phyloP scores from a whole-genome alignment of 306 rosid species.

The Argentina anserina region DNA sequence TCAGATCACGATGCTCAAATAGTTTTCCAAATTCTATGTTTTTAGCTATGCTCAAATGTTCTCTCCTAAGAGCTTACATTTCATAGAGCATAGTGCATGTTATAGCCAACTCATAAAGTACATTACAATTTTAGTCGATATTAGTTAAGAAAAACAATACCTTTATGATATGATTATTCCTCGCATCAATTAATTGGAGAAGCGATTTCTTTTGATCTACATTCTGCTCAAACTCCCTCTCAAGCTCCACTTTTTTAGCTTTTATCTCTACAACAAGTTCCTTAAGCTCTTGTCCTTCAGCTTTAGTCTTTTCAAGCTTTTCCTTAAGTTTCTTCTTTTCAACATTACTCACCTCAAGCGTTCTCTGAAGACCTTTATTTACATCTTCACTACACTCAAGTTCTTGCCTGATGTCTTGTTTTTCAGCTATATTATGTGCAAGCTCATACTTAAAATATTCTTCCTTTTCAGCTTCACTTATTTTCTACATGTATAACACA shows the following conservation, averaged over 20 bases:
- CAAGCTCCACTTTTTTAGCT: background rate
- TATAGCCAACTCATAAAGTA: background rate
- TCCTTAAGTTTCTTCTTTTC: background rate
- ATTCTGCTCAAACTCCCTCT: background rate
- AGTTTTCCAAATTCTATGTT: background rate
- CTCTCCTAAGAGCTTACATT: background rate
- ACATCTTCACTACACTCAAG: background rate
- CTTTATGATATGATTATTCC: background rate
- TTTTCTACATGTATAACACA: background rate
- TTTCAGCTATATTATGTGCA: background rate
- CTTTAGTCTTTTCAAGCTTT: background rate
- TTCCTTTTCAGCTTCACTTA: background rate
- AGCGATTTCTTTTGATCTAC: background rate
- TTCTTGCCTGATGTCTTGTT: background rate
- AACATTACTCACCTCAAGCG: background rate
- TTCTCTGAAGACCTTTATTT: background rate
- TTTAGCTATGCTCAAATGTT: background rate
- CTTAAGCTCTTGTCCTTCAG: background rate
- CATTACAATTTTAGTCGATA: background rate
- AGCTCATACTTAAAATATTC: background rate
- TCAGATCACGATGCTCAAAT: constrained; percentile 35
- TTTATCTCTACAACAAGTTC: background rate
- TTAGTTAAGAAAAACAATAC: background rate
- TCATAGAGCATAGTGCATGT: background rate
- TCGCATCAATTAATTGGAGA: background rate